Conservation (phyloP, 805 yeast genomes). For the Candida methanosorbosa region DNA sequence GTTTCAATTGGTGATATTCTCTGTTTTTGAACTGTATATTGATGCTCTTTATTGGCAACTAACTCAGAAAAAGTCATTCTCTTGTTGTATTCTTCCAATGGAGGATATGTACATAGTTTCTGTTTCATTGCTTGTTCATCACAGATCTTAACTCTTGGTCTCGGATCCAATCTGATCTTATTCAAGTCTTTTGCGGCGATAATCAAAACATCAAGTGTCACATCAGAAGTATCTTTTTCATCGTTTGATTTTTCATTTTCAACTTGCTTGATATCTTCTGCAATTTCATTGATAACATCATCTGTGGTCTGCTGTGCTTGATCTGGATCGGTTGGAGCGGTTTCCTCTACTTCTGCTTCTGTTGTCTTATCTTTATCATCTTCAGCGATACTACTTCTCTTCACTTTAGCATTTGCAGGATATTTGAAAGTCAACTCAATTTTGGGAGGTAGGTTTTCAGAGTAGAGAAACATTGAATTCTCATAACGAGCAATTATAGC, state of each 20-base stretch:
- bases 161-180: conserved; percentile 14
- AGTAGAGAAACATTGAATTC: conserved; percentile 8
- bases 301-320: neutral
- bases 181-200: conserved; percentile 17
- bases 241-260: neutral
- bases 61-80: conserved; percentile 10
- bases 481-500: conserved; percentile 21
- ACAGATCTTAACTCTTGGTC: conserved; percentile 20
- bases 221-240: conserved; percentile 1
- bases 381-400: neutral
- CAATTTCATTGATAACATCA: neutral
- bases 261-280: neutral
- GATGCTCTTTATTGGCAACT: conserved; percentile 8
- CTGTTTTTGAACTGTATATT: conserved; percentile 8
- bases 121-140: conserved; percentile 18
- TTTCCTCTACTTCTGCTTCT: neutral
- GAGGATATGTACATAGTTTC: conserved; percentile 14
- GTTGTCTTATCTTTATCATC: neutral
- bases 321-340: neutral
- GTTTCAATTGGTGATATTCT: conserved; percentile 2
- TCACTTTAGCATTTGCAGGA: neutral
- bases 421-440: conserved; percentile 12
- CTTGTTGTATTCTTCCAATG: conserved; percentile 5
- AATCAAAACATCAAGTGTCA: conserved; percentile 12
- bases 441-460: conserved; percentile 11